These are phyloP conservation scores for Globisporangium radiosum DNA, from an alignment of 352 stramenopile species.

Conservation along the genomic window DNA sequence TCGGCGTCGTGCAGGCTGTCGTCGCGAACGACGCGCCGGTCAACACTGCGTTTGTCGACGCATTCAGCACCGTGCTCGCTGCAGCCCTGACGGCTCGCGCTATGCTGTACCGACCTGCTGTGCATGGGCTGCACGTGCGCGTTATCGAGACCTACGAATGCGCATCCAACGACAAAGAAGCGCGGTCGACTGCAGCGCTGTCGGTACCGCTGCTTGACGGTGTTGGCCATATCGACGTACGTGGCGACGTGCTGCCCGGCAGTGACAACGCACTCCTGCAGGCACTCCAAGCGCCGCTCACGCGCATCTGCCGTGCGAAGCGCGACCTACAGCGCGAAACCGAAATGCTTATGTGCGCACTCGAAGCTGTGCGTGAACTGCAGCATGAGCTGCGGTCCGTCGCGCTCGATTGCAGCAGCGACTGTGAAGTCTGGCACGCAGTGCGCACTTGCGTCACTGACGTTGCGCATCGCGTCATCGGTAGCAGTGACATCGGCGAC, in stretches of 20 bases:
- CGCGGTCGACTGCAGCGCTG: neutral
- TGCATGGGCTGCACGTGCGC: slow-evolving; percentile 6
- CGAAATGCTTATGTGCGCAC: too few relatives aligned
- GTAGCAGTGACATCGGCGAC: neutral
- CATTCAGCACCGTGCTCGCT: slow-evolving; percentile 13
- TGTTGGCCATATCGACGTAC: slow-evolving; percentile 7
- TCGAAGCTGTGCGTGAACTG: neutral
- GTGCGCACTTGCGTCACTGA: neutral
- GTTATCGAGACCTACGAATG: slow-evolving; percentile 2
- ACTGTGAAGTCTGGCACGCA: neutral
- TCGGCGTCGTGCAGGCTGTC: slow-evolving; percentile 17
- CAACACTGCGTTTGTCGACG: slow-evolving; percentile 16
- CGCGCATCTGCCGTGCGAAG: slow-evolving; percentile 3
- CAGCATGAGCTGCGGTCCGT: neutral
- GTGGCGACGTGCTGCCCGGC: slow-evolving; percentile 8
- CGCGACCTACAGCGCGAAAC: neutral
- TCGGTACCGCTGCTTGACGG: slow-evolving; percentile 6
- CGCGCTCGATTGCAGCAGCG: neutral
- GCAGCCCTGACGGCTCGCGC: slow-evolving; percentile 12
- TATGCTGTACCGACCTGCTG: slow-evolving; percentile 9
- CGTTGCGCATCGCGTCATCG: neutral
- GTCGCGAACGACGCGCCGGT: neutral
- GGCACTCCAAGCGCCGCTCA: slow-evolving; percentile 10
- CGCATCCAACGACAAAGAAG: neutral
- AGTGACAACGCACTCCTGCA: slow-evolving; percentile 10